Evolutionary conservation across 2,329 filamentous ascomycete genomes (phyloP), one percentile per base, ranked within the genome.

Genomic region (Penicillium sclerotiorum): DNA sequence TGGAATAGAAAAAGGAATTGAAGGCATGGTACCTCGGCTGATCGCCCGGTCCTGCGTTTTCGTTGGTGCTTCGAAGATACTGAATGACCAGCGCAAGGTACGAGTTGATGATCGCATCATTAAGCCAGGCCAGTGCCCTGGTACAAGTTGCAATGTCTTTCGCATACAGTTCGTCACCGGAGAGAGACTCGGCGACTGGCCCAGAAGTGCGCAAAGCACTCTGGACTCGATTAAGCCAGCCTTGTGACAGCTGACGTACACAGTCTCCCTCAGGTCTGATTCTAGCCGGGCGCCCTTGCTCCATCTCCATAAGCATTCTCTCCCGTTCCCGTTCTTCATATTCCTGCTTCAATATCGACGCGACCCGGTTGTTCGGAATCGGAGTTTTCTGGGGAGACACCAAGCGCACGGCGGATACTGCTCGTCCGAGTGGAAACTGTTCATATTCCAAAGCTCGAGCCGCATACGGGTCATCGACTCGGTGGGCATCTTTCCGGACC

Each of bases 51-150:
- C n/a, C n/a, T n/a, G 66, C 69, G 39, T 73, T 73, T 11, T 61
- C 62, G 9, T 67, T 51, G 6, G 56, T 55, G 27, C 63, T 58
- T 7, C 71, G 68, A 18, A 73, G 57, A 33, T 74, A 70, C 32
- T 72, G 66, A 20, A 74, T 56, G 22, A 76, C 61, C n/a, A 75
- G 49, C n/a, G 59, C 63, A 18, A 77, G 63, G 48, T 77, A 76
- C 13, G 69, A 67, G 50, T 77, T 77, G 53, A 77, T 75, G 2
- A 76, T 66, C 46, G 76, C 74, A 49, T 77, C 74, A 45, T 77
- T 77, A 18, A 77, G 61, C 74, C 74, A 77, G 2, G 64, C 66
- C 52, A 63, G 44, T 5, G 56, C 61, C 5, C 60, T 66, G 45
- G 64, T 62, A 47, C 72, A 74, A 1, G 70, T 72, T 2, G 62